phyloP scores from a whole-genome alignment of 2,329 filamentous ascomycete genomes.

The Trichoderma harzianum region DNA sequence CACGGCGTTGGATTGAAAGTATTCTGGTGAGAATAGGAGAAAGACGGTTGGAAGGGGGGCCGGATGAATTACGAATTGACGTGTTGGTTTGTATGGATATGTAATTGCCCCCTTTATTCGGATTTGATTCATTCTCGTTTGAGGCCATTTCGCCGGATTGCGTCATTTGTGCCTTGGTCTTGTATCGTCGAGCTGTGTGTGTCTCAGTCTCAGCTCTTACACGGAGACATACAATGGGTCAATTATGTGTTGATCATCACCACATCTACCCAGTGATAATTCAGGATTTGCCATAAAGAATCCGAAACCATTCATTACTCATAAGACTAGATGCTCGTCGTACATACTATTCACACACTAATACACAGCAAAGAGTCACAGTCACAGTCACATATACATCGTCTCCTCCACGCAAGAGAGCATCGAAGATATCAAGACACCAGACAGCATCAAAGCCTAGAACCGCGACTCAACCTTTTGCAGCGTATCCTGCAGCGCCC shows the following conservation, averaged over 20 bases:
- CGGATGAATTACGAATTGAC: not conserved
- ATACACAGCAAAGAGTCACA: not conserved
- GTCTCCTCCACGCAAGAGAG: not conserved
- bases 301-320: not conserved
- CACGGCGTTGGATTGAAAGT: not conserved
- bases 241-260: not conserved
- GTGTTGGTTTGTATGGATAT: not conserved
- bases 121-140: not conserved
- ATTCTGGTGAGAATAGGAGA: not conserved
- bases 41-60: not conserved
- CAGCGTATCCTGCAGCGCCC: conserved; percentile 68
- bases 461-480: conserved; percentile 41
- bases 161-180: not conserved
- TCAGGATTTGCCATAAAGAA: not conserved
- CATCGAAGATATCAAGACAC: not conserved
- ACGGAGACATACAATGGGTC: not conserved
- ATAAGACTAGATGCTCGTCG: not conserved
- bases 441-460: conserved; percentile 19
- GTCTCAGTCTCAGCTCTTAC: not conserved
- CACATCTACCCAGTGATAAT: not conserved
- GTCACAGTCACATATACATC: not conserved
- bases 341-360: not conserved
- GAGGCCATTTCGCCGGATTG: not conserved
- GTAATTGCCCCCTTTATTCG: not conserved
- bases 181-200: not conserved